Evolutionary conservation across 2,329 filamentous ascomycete species (phyloP), one percentile per base, ranked within the genome.

Genomic region (Alternaria burnsii): DNA sequence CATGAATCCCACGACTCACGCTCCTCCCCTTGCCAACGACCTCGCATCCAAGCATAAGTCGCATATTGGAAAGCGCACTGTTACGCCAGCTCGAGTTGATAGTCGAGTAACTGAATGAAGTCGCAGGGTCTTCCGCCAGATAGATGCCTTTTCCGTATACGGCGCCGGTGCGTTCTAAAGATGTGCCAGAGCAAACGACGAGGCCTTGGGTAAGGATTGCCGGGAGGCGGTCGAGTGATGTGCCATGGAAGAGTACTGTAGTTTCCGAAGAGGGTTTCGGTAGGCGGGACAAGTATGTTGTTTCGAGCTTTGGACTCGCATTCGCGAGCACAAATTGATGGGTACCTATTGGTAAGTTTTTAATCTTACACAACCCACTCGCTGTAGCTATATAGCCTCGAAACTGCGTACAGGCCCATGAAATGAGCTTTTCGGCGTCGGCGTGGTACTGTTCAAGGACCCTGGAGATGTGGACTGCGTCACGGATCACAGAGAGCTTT

Each of bases 271-370:
- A 61, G 30, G 44, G 6, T 1, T 43, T 52, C 3, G 63, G 54
- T 0, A 71, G 22, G 14, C 56, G 70, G 5, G 59, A 32, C 2
- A 66, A 47, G 43, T 73, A 77, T 0, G 40, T 36, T 12, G 18
- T 55, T 63, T 78, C 76, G 3, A 74, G 61, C 28, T 44, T 59
- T 3, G 75, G 74, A 48, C 55, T 65, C 1, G 70, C 70, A 53
- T 71, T 76, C 4, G 73, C 70, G 2, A 78, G 67, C 9, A 78
- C 52, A 47, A 77, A 78, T 56, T 78, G 76, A 53, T 74, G 73
- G 1, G 70, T 70, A 11, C 73, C 71, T 5, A 48, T 42, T 0
- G 73, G 68, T 20, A 78, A 51, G 5, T 67, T 68, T 3, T 74
- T 75, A 14, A 78, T 71, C 24, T 66, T 68, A 44, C 70, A 63